Conservation (phyloP, 1,284 basidiomycete genomes). For the Ceratobasidium sp. region DNA sequence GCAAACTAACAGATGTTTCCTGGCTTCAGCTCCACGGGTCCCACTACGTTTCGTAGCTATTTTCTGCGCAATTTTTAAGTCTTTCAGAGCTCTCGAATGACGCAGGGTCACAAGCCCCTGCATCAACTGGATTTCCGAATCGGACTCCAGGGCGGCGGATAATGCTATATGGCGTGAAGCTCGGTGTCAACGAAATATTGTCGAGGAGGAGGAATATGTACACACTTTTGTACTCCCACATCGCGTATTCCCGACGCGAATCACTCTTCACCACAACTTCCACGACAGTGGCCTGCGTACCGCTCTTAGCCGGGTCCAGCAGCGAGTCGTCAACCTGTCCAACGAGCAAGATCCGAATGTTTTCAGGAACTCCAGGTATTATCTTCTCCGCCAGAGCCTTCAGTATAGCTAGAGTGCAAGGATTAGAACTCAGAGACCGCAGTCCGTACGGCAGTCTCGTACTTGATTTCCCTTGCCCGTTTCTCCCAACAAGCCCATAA, state of each 20-base stretch:
- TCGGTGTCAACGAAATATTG: neutral
- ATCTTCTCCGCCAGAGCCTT: constrained; percentile 62
- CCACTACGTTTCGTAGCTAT: constrained; percentile 71
- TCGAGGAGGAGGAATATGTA: neutral
- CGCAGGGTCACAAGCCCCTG: constrained; percentile 52
- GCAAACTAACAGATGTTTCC: constrained; percentile 67
- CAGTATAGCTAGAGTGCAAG: constrained; percentile 57
- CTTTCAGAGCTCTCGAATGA: constrained; percentile 55
- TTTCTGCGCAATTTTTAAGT: constrained; percentile 66
- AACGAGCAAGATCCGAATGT: constrained; percentile 67
- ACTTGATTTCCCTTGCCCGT: constrained; percentile 72
- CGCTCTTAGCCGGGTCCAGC: constrained; percentile 49
- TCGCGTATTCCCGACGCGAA: constrained; percentile 51
- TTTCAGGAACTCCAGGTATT: constrained; percentile 66
- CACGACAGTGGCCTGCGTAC: constrained; percentile 51
- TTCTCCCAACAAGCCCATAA: constrained; percentile 56
- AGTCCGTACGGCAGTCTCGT: constrained; percentile 17
- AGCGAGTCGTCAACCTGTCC: constrained; percentile 63
- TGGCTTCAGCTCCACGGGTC: constrained; percentile 70
- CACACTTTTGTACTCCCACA: constrained; percentile 55
- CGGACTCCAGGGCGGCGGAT: constrained; percentile 54
- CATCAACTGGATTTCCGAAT: constrained; percentile 50
- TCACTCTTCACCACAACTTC: constrained; percentile 59
- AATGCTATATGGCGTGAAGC: constrained; percentile 50
- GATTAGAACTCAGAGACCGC: constrained; percentile 8